These are phyloP conservation scores for Capsicum baccatum DNA, from an alignment of 257 asterid species.

Conservation along the genomic window DNA sequence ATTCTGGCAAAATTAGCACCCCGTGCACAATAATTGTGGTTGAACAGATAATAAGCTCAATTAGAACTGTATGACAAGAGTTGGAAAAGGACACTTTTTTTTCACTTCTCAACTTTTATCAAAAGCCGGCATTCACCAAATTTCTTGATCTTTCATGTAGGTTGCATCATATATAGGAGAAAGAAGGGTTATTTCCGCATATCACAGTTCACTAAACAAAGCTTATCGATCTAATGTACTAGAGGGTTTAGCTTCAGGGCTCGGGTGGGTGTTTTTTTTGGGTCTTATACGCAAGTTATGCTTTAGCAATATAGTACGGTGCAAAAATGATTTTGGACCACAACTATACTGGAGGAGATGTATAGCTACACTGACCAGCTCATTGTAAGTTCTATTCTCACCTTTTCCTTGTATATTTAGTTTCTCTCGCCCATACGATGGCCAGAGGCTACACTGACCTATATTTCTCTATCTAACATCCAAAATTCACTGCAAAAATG, in stretches of 20 bases:
- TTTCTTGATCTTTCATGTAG: conserved; percentile 37
- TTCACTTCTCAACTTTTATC: not conserved
- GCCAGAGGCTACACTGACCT: not conserved
- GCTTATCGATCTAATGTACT: conserved; percentile 73
- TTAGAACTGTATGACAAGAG: conserved; percentile 60
- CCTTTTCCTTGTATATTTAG: too few relatives aligned
- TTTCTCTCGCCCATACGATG: too few relatives aligned
- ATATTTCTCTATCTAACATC: not conserved
- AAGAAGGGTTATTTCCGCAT: conserved; percentile 60
- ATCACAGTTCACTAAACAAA: conserved; percentile 53
- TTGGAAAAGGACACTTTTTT: not conserved
- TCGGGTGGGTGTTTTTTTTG: conserved; percentile 71
- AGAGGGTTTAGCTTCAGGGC: conserved; percentile 71
- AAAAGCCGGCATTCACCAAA: not conserved
- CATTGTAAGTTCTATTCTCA: conserved; percentile 57
- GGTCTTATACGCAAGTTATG: conserved; percentile 72
- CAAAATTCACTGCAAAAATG: not conserved
- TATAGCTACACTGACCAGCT: conserved; percentile 66
- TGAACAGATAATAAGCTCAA: conserved; percentile 83
- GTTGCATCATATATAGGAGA: conserved; percentile 83
- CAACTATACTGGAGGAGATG: conserved; percentile 67
- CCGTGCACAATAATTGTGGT: conserved; percentile 62
- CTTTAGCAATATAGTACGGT: conserved; percentile 82
- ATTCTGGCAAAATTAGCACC: conserved; percentile 74
- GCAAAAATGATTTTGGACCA: conserved; percentile 60